Evolutionary conservation across 108 stramenopile species (phyloP).

Genomic region (Nitzschia sp.): DNA sequence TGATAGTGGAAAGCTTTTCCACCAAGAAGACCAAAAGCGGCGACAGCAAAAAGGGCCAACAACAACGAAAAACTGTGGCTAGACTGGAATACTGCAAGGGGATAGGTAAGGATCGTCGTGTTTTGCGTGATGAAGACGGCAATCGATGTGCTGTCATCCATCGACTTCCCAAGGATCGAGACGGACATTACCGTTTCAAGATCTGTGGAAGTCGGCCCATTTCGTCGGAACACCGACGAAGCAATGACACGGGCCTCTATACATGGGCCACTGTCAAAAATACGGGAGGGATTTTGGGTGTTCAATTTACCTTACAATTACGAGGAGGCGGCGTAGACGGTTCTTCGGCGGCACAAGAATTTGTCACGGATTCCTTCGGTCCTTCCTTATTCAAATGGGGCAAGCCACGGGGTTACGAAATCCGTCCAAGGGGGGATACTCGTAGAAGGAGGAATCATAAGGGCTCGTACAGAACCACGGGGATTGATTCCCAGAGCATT

Average conservation of each 20-base stretch:
- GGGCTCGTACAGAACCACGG: neutral
- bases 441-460: neutral
- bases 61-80: too few species aligned
- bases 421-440: slow-evolving; percentile 4
- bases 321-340: neutral
- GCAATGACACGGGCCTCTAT: slow-evolving; percentile 10
- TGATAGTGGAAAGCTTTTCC: too few species aligned
- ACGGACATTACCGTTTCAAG: slow-evolving; percentile 14
- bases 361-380: slow-evolving; percentile 8
- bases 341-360: neutral
- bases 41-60: too few species aligned
- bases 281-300: slow-evolving; percentile 3
- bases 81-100: too few species aligned
- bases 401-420: neutral
- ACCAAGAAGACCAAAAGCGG: too few species aligned
- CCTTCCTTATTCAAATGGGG: slow-evolving; percentile 8
- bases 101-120: neutral
- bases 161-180: neutral
- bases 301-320: slow-evolving; percentile 1
- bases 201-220: slow-evolving; percentile 2
- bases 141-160: neutral
- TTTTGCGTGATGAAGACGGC: neutral
- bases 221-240: neutral
- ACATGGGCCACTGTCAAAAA: slow-evolving; percentile 17
- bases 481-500: neutral